These are phyloP conservation scores for Alternaria arbusti DNA, from an alignment of 2,329 filamentous ascomycete genomes.

Conservation along the genomic window DNA sequence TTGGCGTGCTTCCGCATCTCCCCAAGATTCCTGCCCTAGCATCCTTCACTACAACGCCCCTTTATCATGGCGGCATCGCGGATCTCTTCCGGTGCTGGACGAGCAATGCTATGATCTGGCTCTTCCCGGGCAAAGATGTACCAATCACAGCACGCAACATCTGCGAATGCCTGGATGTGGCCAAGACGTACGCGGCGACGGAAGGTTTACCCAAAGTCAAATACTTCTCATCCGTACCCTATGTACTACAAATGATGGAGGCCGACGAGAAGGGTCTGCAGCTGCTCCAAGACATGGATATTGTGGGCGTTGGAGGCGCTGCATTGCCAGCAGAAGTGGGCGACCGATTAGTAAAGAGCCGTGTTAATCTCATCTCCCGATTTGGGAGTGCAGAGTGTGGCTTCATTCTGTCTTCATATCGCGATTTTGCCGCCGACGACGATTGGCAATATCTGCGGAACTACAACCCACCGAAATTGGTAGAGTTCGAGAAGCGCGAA, in stretches of 20 bases:
- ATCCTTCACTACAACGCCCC: slow-evolving; percentile 69
- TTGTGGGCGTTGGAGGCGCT: slow-evolving; percentile 70
- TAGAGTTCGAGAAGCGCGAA: slow-evolving; percentile 55
- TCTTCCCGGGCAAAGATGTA: slow-evolving; percentile 63
- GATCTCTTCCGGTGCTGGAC: slow-evolving; percentile 69
- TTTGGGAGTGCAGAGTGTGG: slow-evolving; percentile 72
- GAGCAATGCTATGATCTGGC: slow-evolving; percentile 64
- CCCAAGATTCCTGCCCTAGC: slow-evolving; percentile 45
- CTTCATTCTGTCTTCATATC: slow-evolving; percentile 68
- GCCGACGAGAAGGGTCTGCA: slow-evolving; percentile 85
- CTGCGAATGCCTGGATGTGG: slow-evolving; percentile 53
- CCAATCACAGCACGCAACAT: slow-evolving; percentile 66
- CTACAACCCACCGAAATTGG: slow-evolving; percentile 48
- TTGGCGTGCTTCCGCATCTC: slow-evolving; percentile 62
- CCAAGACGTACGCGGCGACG: slow-evolving; percentile 30
- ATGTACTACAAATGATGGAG: slow-evolving; percentile 87
- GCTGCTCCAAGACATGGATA: slow-evolving; percentile 62
- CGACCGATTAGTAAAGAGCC: slow-evolving; percentile 57
- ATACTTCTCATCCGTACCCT: slow-evolving; percentile 74
- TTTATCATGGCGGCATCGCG: slow-evolving; percentile 70
- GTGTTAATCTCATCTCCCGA: slow-evolving; percentile 65
- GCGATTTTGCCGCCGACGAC: slow-evolving; percentile 61
- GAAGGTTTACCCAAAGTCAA: slow-evolving; percentile 47
- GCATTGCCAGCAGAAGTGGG: slow-evolving; percentile 62
- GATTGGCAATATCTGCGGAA: slow-evolving; percentile 67